Percentiles rank a stretch among this genome's conserved stretches.
These are phyloP conservation scores for Metarhizium anisopliae DNA, from an alignment of 2,329 filamentous ascomycete genomes.

Conservation along the genomic window DNA sequence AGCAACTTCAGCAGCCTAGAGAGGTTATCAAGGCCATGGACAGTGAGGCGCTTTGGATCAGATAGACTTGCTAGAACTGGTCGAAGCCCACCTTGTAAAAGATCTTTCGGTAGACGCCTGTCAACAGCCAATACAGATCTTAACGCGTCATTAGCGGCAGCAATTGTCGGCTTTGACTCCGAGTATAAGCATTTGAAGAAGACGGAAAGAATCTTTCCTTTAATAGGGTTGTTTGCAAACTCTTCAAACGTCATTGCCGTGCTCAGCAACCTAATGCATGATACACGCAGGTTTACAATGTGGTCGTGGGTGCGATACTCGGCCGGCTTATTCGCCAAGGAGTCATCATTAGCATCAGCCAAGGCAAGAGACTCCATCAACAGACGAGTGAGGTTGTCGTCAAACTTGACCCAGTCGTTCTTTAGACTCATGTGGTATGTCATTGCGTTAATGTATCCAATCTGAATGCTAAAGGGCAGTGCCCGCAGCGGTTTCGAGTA, in stretches of 20 bases:
- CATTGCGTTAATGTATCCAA: conserved; percentile 96
- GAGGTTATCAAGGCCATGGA: conserved; percentile 83
- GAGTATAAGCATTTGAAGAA: conserved; percentile 98
- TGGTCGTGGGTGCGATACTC: conserved; percentile 94
- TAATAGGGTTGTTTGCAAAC: conserved; percentile 64
- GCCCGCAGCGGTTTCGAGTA: conserved; percentile 92
- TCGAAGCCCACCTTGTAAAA: conserved; percentile 86
- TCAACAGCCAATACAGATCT: conserved; percentile 81
- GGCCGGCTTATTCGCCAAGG: conserved; percentile 79
- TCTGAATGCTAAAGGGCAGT: conserved; percentile 88
- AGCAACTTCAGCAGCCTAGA: conserved; percentile 82
- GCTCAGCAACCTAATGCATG: conserved; percentile 86
- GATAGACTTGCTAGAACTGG: conserved; percentile 96
- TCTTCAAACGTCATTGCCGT: conserved; percentile 91
- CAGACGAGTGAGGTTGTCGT: conserved; percentile 81
- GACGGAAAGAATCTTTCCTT: conserved; percentile 73
- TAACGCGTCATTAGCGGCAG: conserved; percentile 84
- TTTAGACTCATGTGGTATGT: conserved; percentile 90
- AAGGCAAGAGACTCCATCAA: conserved; percentile 90
- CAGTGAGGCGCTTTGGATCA: conserved; percentile 81
- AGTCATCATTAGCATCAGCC: conserved; percentile 90
- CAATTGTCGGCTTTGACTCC: conserved; percentile 83
- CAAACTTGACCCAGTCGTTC: conserved; percentile 81
- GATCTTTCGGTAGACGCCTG: conserved; percentile 86
- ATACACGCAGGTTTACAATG: conserved; percentile 84